Percentiles rank a stretch among this genome's conserved stretches.
phyloP scores from a whole-genome alignment of 208 protist species.

The Naegleria gruberi region DNA sequence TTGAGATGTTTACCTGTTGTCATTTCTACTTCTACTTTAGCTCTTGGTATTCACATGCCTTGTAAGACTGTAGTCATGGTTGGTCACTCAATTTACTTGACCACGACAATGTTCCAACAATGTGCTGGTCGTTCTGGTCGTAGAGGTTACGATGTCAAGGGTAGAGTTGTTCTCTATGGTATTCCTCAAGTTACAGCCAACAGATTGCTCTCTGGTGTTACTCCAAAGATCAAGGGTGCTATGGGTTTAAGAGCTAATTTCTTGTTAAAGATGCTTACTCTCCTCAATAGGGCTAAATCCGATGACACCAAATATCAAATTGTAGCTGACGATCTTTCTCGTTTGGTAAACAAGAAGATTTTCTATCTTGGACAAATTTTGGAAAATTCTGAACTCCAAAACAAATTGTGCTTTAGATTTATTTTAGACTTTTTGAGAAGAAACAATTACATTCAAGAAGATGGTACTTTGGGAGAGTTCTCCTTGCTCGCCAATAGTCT shows the following conservation, averaged over 20 bases:
- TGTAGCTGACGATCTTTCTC: not conserved
- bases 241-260: not conserved
- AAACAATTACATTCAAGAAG: not conserved
- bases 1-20: not conserved
- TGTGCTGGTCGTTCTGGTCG: not conserved
- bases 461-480: not conserved
- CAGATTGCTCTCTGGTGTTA: not conserved
- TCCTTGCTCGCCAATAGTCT: not conserved
- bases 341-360: not conserved
- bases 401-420: not conserved
- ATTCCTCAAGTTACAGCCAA: not conserved
- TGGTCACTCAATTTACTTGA: not conserved
- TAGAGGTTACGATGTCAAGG: constrained; percentile 19
- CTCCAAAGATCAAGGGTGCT: not conserved
- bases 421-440: not conserved
- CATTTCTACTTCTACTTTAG: not conserved
- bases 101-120: not conserved
- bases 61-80: not conserved
- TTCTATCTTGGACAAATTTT: not conserved
- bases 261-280: not conserved
- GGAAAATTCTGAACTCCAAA: not conserved
- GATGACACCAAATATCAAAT: not conserved
- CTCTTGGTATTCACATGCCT: constrained; percentile 18
- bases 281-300: not conserved
- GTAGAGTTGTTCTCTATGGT: not conserved